A percentile compares a stretch with the other conserved stretches of the same genome.
Evolutionary conservation across 192 early-diverging fungal genomes (phyloP).

Genomic region (Coemansia sp.): DNA sequence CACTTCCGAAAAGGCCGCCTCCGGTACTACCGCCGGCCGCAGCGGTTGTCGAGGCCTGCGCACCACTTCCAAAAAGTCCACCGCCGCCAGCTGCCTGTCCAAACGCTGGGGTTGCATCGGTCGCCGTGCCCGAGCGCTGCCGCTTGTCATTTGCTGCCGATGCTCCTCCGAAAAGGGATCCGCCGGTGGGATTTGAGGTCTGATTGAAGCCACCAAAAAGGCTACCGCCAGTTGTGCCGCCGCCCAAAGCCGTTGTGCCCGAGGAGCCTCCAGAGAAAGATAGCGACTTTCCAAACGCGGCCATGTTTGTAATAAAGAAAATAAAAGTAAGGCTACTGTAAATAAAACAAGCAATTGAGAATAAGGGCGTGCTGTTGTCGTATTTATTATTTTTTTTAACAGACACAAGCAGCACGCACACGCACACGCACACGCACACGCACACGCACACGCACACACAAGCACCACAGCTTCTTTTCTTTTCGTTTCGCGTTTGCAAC

Average conservation of each 20-base stretch:
- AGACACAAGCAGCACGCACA: too few relatives aligned
- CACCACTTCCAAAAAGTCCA: constrained; percentile 20
- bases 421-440: too few relatives aligned
- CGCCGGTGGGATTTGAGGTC: constrained; percentile 4
- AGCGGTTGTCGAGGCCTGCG: background rate
- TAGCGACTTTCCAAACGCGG: constrained; percentile 37
- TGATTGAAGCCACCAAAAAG: constrained; percentile 31
- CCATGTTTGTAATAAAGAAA: constrained; percentile 22
- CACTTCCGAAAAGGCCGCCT: constrained; percentile 2
- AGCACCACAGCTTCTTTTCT: too few relatives aligned
- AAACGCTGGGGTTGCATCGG: constrained; percentile 7
- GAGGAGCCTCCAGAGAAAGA: constrained; percentile 36
- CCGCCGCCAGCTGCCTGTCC: constrained; percentile 1
- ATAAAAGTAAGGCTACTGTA: constrained; percentile 7
- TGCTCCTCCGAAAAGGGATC: constrained; percentile 31
- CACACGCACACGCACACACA: too few relatives aligned
- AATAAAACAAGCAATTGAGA: too few relatives aligned
- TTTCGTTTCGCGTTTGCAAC: too few relatives aligned
- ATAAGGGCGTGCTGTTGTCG: too few relatives aligned
- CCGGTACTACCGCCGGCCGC: too few relatives aligned
- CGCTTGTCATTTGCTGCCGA: constrained; percentile 35
- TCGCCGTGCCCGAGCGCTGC: constrained; percentile 26
- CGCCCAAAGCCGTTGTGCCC: constrained; percentile 1
- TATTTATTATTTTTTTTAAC: background rate
- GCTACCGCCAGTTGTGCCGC: constrained; percentile 7